Evolutionary conservation across 2,329 filamentous ascomycete species (phyloP).

Genomic region (Beauveria brongniartii): DNA sequence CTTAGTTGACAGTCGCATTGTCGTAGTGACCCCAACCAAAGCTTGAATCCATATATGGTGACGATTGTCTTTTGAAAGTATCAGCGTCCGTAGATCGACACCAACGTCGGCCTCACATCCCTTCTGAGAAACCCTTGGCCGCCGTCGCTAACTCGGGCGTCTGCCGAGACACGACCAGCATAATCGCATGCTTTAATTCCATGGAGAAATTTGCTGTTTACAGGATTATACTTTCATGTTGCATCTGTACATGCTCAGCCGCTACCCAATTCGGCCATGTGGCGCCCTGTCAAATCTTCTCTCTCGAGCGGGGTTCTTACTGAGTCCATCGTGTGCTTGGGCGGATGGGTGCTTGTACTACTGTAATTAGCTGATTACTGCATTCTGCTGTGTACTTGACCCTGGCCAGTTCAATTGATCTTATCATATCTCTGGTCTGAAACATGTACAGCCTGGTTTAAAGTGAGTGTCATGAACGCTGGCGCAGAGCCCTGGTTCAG

Average conservation of each 20-base stretch:
- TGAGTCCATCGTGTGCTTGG: background rate
- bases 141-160: background rate
- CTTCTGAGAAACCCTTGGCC: background rate
- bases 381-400: background rate
- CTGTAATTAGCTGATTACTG: no score
- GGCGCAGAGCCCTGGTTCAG: no score
- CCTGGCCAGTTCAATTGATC: background rate
- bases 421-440: background rate
- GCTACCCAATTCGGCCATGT: background rate
- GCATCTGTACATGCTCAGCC: slow-evolving; percentile 3
- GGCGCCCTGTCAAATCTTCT: background rate
- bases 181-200: background rate
- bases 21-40: background rate
- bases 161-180: background rate
- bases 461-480: no score
- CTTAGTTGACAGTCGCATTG: no score
- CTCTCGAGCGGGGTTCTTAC: no score
- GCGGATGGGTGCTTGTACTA: no score
- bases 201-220: no score
- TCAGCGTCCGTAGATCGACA: background rate
- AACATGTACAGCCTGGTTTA: no score
- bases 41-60: background rate
- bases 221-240: background rate
- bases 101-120: background rate
- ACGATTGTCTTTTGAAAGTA: background rate